These are phyloP conservation scores for Aspergillus ellipticus DNA, from an alignment of 495 filamentous ascomycete genomes.

Conservation along the genomic window DNA sequence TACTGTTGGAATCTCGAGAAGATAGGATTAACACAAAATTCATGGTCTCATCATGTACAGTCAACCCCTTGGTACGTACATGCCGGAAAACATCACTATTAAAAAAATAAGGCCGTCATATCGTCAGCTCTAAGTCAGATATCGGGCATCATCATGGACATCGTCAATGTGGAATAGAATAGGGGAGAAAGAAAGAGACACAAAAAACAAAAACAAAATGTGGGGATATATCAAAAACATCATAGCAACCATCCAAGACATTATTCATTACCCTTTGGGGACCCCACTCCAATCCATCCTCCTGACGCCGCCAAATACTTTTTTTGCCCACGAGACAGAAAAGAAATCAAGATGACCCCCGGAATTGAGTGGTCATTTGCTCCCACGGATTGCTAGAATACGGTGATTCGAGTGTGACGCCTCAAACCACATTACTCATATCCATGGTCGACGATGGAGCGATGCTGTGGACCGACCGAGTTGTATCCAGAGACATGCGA, in stretches of 20 bases:
- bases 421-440: slow-evolving; percentile 50
- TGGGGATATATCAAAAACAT: background rate
- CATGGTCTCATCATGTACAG: slow-evolving; percentile 98
- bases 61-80: no score
- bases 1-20: background rate
- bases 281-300: slow-evolving; percentile 2
- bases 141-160: slow-evolving; percentile 14
- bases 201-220: slow-evolving; percentile 4
- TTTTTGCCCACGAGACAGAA: slow-evolving; percentile 6
- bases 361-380: slow-evolving; percentile 1
- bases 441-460: slow-evolving; percentile 45
- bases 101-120: slow-evolving; percentile 17
- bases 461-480: slow-evolving; percentile 42
- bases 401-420: slow-evolving; percentile 36
- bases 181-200: background rate
- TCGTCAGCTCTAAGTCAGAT: slow-evolving; percentile 23
- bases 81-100: background rate
- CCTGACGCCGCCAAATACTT: slow-evolving; percentile 14
- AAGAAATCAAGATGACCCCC: background rate
- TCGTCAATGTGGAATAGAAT: slow-evolving; percentile 9
- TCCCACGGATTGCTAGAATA: background rate
- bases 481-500: slow-evolving; percentile 41
- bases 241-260: background rate
- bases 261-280: slow-evolving; percentile 10
- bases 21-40: slow-evolving; percentile 27